Base-by-base conservation (phyloP, 2,329 filamentous ascomycete species). In the Ceratocystis alfenasii region DNA sequence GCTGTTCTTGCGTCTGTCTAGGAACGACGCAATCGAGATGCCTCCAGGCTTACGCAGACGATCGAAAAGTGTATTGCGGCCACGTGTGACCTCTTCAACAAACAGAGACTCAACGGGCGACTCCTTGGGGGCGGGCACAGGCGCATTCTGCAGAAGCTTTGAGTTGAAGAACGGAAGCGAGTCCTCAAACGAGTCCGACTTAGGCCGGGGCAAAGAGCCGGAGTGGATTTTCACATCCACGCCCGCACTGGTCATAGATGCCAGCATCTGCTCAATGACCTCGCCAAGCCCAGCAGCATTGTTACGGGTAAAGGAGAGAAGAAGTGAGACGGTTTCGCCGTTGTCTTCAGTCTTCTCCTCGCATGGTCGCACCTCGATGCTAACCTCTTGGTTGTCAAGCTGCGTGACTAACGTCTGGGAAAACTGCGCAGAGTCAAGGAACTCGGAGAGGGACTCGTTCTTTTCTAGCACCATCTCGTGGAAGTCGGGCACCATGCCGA, bases 151-250 rank as follows among this genome's bases (percentile, higher is more conserved):
- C 65, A 99, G 83, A 59, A 99, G 83, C 78, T 96, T 97, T 1
- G 93, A 96, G 74, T 96, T 90, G 73, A 99, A 99, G 78, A 92
- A 97, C 66, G 92, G 93, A 64, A 97, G 81, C 6, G 93, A 95
- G 71, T 99, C 93, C 74, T 99, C 94, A 70, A 99, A 99, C 0
- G 94, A 96, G 75, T 99, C 94, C 0, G 94, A 97, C 78, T 97
- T 96, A 69, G 94, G 94, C n/a, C 94, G 88, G 22, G 93, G 91
- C 70, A 97, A 94, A n/a, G 90, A 87, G 64, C 94, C 94, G 75
- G 95, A 95, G 72, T 97, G 86, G 53, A 91, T 87, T 66, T 83
- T 89, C 8, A 87, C 83, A 71, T 97, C 90, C n/a, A 96, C 84
- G n/a, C 89, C 89, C 60, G 91, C 88, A 57, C 89, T 87, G 33